phyloP scores from a whole-genome alignment of 768 basidiomycete genomes.

The Lactifluus volemus region DNA sequence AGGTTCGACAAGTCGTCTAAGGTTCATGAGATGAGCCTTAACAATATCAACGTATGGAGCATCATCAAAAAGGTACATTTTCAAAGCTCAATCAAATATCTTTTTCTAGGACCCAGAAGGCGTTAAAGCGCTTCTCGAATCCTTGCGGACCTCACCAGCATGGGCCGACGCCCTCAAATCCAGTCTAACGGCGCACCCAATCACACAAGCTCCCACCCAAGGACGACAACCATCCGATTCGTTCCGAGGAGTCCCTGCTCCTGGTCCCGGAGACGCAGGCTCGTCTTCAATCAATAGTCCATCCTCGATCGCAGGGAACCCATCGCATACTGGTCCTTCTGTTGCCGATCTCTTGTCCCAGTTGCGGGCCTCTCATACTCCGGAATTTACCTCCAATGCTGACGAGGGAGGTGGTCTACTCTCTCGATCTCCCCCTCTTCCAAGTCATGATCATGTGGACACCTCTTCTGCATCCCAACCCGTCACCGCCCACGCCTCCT shows the following conservation, averaged over 20 bases:
- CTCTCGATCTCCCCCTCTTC: neutral
- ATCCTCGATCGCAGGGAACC: neutral
- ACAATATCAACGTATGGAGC: slow-evolving; percentile 13
- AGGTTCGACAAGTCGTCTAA: neutral
- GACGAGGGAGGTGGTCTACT: neutral
- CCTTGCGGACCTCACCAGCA: slow-evolving; percentile 55
- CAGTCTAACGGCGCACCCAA: neutral
- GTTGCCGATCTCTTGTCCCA: slow-evolving; percentile 19
- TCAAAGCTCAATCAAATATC: neutral
- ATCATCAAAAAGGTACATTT: neutral
- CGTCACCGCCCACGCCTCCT: neutral
- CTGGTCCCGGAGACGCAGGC: neutral
- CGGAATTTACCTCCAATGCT: neutral
- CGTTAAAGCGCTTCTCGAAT: slow-evolving; percentile 64
- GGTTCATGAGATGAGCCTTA: neutral
- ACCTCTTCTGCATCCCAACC: neutral
- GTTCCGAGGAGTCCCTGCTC: neutral
- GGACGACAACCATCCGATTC: neutral
- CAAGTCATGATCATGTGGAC: neutral
- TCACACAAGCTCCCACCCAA: slow-evolving; percentile 4
- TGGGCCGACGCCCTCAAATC: slow-evolving; percentile 46
- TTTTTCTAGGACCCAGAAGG: slow-evolving; percentile 15
- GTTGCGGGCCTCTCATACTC: slow-evolving; percentile 2
- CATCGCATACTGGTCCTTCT: slow-evolving; percentile 15
- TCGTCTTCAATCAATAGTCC: neutral